Evolutionary conservation across 2,329 filamentous ascomycete genomes (phyloP), one percentile per base, ranked within the genome.

Genomic region (Seiridium cupressi): DNA sequence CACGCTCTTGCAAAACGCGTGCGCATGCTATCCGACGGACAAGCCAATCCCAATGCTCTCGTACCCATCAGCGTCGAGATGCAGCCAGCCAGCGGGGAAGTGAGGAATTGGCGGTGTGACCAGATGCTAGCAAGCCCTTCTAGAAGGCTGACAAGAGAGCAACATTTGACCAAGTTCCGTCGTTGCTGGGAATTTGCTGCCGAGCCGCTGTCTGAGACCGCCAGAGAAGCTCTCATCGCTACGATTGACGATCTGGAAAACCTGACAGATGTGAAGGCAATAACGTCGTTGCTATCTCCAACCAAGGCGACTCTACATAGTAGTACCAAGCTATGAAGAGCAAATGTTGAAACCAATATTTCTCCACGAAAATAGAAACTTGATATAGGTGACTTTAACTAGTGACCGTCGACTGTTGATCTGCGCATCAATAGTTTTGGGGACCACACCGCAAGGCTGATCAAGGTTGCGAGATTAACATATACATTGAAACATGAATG

Each of bases 121-220:
- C 55, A 61, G 8, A 61, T 61, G 60, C 60, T 59, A 26, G 60
- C 60, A 4, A 61, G 60, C 36, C 55, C 60, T 8, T 5, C 48
- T 2, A 18, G 60, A 9, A 44, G 55, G 9, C 34, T 61, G 34
- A 58, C 55, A 6, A 18, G 60, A 32, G 60, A 58, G 4, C 60
- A 61, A 36, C 56, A 61, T 31, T 38, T 61, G 34, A 48, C 56
- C 18, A 61, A 61, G 35, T 58, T 61, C 42, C 56, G 56, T 2
- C 35, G 55, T 2, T 61, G 60, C 40, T 61, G 60, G 60, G 49
- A 58, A 8, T 61, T 61, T 47, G 26, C 60, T 5, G 55, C 55
- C 4, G 60, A 61, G 44, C 46, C 55, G 11, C 42, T 61, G 2
- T 31, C 42, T n/a, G n/a, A 32, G 4, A 31, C 40, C 8, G 38